Conservation (phyloP, 495 filamentous ascomycete species). For the Aspergillus affinis region DNA sequence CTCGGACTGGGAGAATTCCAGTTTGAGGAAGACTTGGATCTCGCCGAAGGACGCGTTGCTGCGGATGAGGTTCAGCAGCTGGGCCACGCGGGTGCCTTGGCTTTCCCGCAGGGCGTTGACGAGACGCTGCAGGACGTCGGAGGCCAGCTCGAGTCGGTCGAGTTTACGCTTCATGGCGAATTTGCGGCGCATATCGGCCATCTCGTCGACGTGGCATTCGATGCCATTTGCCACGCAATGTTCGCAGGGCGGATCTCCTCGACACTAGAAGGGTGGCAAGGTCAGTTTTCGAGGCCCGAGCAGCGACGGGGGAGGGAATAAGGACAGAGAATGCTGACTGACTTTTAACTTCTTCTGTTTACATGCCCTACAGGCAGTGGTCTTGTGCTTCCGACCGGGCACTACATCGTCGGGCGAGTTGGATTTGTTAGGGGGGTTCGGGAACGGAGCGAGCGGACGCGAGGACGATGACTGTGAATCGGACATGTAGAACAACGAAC, state of each 20-base stretch:
- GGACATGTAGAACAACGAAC: conserved; percentile 15
- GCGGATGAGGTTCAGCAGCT: conserved; percentile 29
- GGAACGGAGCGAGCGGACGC: conserved; percentile 20
- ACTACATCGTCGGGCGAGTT: conserved; percentile 14
- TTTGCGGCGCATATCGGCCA: conserved; percentile 32
- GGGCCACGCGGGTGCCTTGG: conserved; percentile 19
- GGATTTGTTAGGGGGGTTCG: conserved; percentile 5
- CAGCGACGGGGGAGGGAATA: no score
- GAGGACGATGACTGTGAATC: conserved; percentile 17
- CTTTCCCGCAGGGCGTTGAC: conserved; percentile 22
- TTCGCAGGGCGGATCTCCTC: conserved; percentile 29
- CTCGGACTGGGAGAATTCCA: conserved; percentile 20
- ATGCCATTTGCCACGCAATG: conserved; percentile 27
- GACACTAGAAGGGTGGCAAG: conserved; percentile 20
- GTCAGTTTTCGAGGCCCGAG: neutral
- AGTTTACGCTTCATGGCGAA: conserved; percentile 30
- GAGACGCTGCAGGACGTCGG: conserved; percentile 20
- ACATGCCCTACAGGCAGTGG: conserved; percentile 29
- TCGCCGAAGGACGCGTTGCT: conserved; percentile 27
- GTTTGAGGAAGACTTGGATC: conserved; percentile 23
- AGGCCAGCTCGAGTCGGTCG: conserved; percentile 24
- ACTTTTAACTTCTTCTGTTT: conserved; percentile 35
- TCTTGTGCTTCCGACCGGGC: conserved; percentile 24
- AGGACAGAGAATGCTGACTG: neutral
- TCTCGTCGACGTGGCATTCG: conserved; percentile 28